These are phyloP conservation scores for Tolypocladium amazonense DNA, from an alignment of 2,329 filamentous ascomycete genomes.

Conservation along the genomic window DNA sequence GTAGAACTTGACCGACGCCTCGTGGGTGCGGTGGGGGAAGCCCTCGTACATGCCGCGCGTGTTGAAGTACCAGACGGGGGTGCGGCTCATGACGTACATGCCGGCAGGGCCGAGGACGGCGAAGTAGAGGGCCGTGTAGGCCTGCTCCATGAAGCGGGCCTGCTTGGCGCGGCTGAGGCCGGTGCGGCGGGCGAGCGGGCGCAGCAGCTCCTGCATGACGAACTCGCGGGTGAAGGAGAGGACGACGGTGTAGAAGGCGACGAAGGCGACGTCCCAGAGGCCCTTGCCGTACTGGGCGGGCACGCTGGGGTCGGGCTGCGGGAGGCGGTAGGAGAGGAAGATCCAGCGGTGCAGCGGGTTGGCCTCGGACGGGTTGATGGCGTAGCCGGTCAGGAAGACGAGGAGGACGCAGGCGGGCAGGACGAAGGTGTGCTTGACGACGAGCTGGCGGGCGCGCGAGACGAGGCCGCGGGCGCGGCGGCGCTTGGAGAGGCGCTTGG, in stretches of 20 bases:
- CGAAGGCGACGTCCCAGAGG: conserved; percentile 75
- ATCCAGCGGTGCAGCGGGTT: conserved; percentile 76
- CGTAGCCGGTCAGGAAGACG: conserved; percentile 57
- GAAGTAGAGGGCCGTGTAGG: conserved; percentile 91
- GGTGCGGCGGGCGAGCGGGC: conserved; percentile 59
- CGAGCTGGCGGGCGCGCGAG: conserved; percentile 38
- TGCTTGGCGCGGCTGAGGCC: conserved; percentile 73
- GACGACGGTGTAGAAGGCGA: conserved; percentile 80
- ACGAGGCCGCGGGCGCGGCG: conserved; percentile 42
- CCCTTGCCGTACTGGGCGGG: conserved; percentile 77
- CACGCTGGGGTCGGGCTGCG: conserved; percentile 30
- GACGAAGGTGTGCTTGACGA: conserved; percentile 50
- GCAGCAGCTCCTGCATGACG: conserved; percentile 82
- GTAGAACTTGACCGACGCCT: conserved; percentile 82
- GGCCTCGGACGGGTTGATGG: conserved; percentile 61
- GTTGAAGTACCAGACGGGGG: conserved; percentile 96
- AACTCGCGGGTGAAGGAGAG: conserved; percentile 92
- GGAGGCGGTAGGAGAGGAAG: conserved; percentile 79
- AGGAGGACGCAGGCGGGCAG: conserved; percentile 58
- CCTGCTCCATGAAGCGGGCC: conserved; percentile 89
- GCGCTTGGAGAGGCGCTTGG: conserved; percentile 41
- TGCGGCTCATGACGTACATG: conserved; percentile 80
- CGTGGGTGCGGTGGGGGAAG: conserved; percentile 76
- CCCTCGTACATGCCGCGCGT: conserved; percentile 80
- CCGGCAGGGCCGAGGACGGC: conserved; percentile 70